Conservation (phyloP, 1,284 basidiomycete species). For the Trametes pubescens region DNA sequence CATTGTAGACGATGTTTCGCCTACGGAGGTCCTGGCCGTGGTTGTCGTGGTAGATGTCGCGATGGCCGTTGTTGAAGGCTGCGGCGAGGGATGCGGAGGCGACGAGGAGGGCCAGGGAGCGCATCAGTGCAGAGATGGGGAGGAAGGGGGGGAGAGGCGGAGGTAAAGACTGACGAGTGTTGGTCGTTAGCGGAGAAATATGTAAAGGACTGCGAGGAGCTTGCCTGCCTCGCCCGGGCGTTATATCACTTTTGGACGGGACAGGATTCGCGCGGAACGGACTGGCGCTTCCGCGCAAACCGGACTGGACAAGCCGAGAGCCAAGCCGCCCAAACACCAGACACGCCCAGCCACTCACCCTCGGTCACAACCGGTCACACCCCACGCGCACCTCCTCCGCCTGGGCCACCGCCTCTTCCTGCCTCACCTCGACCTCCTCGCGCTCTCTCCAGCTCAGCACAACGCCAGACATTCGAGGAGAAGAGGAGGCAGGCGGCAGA, state of each 20-base stretch:
- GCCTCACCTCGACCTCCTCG: background rate
- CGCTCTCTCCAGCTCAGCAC: background rate
- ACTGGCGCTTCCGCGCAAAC: background rate
- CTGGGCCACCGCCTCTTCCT: background rate
- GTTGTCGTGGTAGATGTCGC: slow-evolving; percentile 37
- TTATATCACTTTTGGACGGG: slow-evolving; percentile 2
- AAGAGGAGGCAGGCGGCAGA: slow-evolving; percentile 6
- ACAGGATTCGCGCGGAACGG: background rate
- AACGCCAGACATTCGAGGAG: background rate
- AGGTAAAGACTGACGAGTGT: slow-evolving; percentile 25
- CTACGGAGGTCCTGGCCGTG: slow-evolving; percentile 36
- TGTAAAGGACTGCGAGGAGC: slow-evolving; percentile 2
- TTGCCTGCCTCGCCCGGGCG: background rate
- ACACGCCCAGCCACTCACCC: slow-evolving; percentile 7
- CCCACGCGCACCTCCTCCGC: background rate
- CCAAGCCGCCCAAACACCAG: slow-evolving; percentile 5
- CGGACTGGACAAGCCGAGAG: slow-evolving; percentile 13
- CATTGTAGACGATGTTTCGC: slow-evolving; percentile 52
- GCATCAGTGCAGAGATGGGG: slow-evolving; percentile 31
- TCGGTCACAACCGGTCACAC: slow-evolving; percentile 7
- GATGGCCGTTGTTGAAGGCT: slow-evolving; percentile 28
- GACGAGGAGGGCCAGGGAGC: slow-evolving; percentile 37
- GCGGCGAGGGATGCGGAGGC: slow-evolving; percentile 37
- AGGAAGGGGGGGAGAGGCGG: slow-evolving; percentile 12
- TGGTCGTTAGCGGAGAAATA: slow-evolving; percentile 18